phyloP scores from a whole-genome alignment of 2,329 filamentous ascomycete species.

The Colletotrichum orchidophilum region DNA sequence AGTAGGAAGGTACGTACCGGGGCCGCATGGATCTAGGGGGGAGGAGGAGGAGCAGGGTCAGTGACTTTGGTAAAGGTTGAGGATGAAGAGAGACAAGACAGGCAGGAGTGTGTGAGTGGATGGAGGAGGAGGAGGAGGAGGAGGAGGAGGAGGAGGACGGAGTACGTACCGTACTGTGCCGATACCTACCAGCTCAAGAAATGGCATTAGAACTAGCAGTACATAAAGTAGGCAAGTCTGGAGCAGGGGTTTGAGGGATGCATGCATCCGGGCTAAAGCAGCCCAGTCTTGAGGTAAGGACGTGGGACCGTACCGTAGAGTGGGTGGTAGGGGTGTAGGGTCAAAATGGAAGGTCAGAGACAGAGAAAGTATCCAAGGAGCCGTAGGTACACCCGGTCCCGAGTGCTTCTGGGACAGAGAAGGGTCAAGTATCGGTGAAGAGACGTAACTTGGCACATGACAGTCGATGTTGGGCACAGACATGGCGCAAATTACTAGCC shows the following conservation, averaged over 20 bases:
- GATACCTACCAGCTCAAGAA: not conserved
- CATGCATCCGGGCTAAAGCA: slow-evolving; percentile 29
- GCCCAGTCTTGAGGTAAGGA: slow-evolving; percentile 20
- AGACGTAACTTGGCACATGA: slow-evolving; percentile 34
- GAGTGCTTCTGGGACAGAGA: slow-evolving; percentile 5
- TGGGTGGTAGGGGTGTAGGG: not conserved
- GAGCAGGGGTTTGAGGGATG: slow-evolving; percentile 27
- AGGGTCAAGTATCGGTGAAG: slow-evolving; percentile 33
- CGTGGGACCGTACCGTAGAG: not conserved
- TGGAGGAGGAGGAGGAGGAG: not conserved
- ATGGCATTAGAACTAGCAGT: not conserved
- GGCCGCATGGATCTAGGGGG: not conserved
- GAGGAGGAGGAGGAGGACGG: not conserved
- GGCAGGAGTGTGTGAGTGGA: not conserved
- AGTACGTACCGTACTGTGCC: not conserved
- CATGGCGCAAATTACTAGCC: slow-evolving; percentile 33
- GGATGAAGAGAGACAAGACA: not conserved
- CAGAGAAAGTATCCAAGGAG: not conserved
- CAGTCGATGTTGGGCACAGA: slow-evolving; percentile 32
- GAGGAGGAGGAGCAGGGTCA: not conserved
- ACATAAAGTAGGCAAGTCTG: slow-evolving; percentile 7
- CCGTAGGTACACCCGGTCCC: not conserved
- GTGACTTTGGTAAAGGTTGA: slow-evolving; percentile 3
- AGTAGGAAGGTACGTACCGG: not conserved
- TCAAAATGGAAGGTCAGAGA: not conserved